phyloP scores from a whole-genome alignment of 2,329 filamentous ascomycete genomes.

The Pseudocercospora eumusae region DNA sequence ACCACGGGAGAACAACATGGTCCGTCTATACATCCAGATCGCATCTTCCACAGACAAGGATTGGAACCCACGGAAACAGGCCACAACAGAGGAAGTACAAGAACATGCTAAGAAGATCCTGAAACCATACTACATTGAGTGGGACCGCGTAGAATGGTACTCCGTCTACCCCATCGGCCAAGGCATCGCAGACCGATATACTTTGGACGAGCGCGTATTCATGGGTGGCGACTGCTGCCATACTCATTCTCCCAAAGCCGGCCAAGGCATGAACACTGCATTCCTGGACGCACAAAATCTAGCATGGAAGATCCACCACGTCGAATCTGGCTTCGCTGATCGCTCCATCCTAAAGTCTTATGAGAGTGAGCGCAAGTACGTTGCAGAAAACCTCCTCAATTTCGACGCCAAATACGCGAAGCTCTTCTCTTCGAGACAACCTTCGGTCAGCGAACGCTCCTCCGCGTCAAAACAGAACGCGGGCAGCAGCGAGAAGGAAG shows the following conservation, averaged over 20 bases:
- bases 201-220: slow-evolving; percentile 64
- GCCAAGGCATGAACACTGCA: slow-evolving; percentile 65
- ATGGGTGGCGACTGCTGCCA: slow-evolving; percentile 67
- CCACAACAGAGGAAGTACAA: slow-evolving; percentile 62
- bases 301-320: slow-evolving; percentile 93
- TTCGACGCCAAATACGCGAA: slow-evolving; percentile 91
- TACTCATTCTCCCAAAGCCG: slow-evolving; percentile 64
- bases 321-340: slow-evolving; percentile 77
- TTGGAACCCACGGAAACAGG: slow-evolving; percentile 62
- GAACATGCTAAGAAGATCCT: slow-evolving; percentile 59
- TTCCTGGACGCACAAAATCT: slow-evolving; percentile 74
- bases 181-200: slow-evolving; percentile 65
- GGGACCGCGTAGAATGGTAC: slow-evolving; percentile 67
- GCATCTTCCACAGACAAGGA: slow-evolving; percentile 63
- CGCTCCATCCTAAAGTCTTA: slow-evolving; percentile 79
- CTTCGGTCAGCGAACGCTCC: slow-evolving; percentile 70
- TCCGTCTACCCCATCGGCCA: slow-evolving; percentile 67
- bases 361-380: slow-evolving; percentile 78
- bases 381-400: slow-evolving; percentile 78
- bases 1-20: slow-evolving; percentile 56
- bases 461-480: slow-evolving; percentile 60
- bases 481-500: slow-evolving; percentile 46
- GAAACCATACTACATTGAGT: slow-evolving; percentile 61
- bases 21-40: slow-evolving; percentile 60
- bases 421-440: slow-evolving; percentile 78